Conservation (phyloP, 139 green algal genomes). For the Micromonas commoda region DNA sequence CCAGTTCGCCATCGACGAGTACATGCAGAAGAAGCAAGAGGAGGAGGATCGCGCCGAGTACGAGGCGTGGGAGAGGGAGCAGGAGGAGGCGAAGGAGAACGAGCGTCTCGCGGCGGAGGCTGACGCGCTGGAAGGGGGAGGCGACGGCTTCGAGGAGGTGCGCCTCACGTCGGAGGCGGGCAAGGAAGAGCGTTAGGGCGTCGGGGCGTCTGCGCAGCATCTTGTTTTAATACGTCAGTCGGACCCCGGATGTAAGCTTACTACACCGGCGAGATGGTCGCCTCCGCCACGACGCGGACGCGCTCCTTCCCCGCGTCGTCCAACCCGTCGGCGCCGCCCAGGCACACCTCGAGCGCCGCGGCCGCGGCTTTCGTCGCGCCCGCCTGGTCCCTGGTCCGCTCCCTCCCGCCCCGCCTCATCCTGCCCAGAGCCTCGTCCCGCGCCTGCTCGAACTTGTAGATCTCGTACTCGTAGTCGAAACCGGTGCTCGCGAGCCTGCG, state of each 20-base stretch:
- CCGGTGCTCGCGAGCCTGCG: background rate
- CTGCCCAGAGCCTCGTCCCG: background rate
- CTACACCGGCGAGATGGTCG: background rate
- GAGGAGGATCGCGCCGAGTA: background rate
- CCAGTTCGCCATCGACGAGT: conserved; percentile 21
- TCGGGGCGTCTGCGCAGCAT: too few relatives aligned
- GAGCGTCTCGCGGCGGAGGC: background rate
- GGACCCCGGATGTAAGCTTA: too few relatives aligned
- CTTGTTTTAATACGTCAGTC: too few relatives aligned
- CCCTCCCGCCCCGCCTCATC: too few relatives aligned
- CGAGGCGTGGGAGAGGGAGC: background rate
- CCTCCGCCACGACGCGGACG: background rate
- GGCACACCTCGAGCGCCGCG: background rate
- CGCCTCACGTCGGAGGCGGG: background rate
- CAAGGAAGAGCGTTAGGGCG: too few relatives aligned
- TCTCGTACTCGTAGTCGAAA: background rate
- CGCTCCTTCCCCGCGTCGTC: background rate
- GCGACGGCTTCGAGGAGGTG: background rate
- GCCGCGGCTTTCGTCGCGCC: background rate
- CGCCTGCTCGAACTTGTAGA: background rate
- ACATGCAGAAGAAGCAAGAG: background rate
- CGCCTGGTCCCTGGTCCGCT: background rate
- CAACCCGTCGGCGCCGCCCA: background rate
- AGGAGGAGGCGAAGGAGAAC: background rate
- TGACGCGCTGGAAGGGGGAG: background rate